Conservation (phyloP, 1,139 yeast genomes). For the Yamadazyma triangularis region DNA sequence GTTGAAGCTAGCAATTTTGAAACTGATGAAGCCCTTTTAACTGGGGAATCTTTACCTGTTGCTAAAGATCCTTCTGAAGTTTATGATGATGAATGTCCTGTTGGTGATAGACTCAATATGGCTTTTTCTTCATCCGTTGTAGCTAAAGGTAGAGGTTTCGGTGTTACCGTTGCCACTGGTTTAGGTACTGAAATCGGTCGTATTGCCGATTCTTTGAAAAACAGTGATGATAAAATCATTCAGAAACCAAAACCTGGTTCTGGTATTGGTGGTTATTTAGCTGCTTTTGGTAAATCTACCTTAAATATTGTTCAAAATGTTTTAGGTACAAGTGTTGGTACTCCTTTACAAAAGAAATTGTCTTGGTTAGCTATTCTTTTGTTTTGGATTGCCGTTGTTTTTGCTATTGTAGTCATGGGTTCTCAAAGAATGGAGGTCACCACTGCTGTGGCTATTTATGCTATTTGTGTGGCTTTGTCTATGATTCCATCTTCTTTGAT, state of each 20-base stretch:
- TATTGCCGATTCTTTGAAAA: slow-evolving; percentile 28
- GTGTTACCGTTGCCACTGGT: slow-evolving; percentile 45
- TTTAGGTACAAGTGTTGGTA: slow-evolving; percentile 6
- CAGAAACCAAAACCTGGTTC: slow-evolving; percentile 16
- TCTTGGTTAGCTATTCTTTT: slow-evolving; percentile 25
- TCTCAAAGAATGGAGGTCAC: slow-evolving; percentile 31
- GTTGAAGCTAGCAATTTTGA: slow-evolving; percentile 35
- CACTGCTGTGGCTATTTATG: slow-evolving; percentile 40
- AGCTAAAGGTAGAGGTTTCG: slow-evolving; percentile 44
- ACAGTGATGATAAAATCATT: slow-evolving; percentile 8
- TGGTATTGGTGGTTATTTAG: slow-evolving; percentile 29
- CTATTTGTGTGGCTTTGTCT: slow-evolving; percentile 43
- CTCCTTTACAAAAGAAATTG: slow-evolving; percentile 25
- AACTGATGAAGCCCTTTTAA: slow-evolving; percentile 49
- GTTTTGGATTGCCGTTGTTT: slow-evolving; percentile 34
- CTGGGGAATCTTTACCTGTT: slow-evolving; percentile 37
- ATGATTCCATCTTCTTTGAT: slow-evolving; percentile 56
- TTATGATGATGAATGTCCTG: slow-evolving; percentile 22
- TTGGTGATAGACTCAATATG: slow-evolving; percentile 40
- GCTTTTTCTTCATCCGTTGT: slow-evolving; percentile 43
- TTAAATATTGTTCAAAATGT: slow-evolving; percentile 4
- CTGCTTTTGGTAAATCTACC: slow-evolving; percentile 32
- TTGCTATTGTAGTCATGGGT: slow-evolving; percentile 38
- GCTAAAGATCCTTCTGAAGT: slow-evolving; percentile 4
- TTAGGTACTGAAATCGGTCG: slow-evolving; percentile 46